A percentile compares a stretch with the other conserved stretches of the same genome.
phyloP scores from a whole-genome alignment of 805 yeast genomes.

The Brettanomyces bruxellensis region DNA sequence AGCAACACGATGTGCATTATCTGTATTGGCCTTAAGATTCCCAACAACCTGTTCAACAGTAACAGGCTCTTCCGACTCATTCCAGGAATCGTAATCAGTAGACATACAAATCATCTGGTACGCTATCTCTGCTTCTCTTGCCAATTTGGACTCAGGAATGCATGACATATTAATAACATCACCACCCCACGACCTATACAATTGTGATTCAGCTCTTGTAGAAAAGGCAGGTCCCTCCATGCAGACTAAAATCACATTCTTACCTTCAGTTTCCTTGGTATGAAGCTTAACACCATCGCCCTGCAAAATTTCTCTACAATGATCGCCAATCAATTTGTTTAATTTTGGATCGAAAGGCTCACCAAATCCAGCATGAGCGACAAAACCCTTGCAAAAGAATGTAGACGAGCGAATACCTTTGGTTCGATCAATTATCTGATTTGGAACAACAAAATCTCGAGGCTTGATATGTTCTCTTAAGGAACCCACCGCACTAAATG shows the following conservation, averaged over 20 bases:
- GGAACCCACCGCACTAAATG: conserved; percentile 95
- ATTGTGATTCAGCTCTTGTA: conserved; percentile 89
- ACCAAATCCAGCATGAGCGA: conserved; percentile 96
- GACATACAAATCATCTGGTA: conserved; percentile 99
- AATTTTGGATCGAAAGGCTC: conserved; percentile 85
- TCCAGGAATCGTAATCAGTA: conserved; percentile 99
- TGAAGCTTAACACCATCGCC: conserved; percentile 54
- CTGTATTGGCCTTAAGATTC: conserved; percentile 77
- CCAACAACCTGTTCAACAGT: conserved; percentile 97
- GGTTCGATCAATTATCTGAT: conserved; percentile 93
- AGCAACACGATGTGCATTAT: conserved; percentile 76
- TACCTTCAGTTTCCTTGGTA: conserved; percentile 51
- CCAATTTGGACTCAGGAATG: conserved; percentile 94
- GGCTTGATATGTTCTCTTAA: conserved; percentile 84
- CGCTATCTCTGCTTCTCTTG: conserved; percentile 93
- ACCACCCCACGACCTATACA: conserved; percentile 86
- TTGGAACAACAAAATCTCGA: conserved; percentile 93
- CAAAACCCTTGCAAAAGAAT: conserved; percentile 85
- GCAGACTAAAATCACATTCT: conserved; percentile 79
- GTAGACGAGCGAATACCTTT: conserved; percentile 89
- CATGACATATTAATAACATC: conserved; percentile 95
- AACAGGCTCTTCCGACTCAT: conserved; percentile 89
- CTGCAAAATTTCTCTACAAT: conserved; percentile 42
- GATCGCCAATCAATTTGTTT: conserved; percentile 54
- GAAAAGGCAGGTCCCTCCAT: conserved; percentile 99